These are phyloP conservation scores for Scedosporium aurantiacum DNA, from an alignment of 2,329 filamentous ascomycete genomes.

Conservation along the genomic window DNA sequence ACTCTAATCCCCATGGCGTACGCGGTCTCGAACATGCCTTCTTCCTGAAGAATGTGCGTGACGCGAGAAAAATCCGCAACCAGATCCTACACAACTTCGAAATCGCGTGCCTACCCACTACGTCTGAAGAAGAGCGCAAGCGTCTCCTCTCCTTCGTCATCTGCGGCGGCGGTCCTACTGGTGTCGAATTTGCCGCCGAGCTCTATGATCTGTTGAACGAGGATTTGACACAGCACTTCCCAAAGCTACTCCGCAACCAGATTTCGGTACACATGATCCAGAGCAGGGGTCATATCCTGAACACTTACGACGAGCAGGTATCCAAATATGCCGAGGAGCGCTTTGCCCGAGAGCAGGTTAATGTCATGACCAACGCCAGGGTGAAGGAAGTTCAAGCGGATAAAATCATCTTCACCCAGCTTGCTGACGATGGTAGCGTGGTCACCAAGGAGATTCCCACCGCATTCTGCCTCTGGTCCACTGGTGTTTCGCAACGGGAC, in stretches of 20 bases:
- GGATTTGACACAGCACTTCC: conserved; percentile 74
- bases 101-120: conserved; percentile 84
- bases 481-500: conserved; percentile 78
- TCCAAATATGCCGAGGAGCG: conserved; percentile 85
- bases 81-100: conserved; percentile 83
- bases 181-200: conserved; percentile 95
- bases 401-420: conserved; percentile 81
- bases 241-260: conserved; percentile 84
- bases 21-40: conserved; percentile 88
- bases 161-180: conserved; percentile 88
- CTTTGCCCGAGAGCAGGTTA: conserved; percentile 82
- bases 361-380: conserved; percentile 83
- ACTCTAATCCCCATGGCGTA: conserved; percentile 90
- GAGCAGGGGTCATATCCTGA: conserved; percentile 86
- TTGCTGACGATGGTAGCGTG: conserved; percentile 57
- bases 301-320: conserved; percentile 93
- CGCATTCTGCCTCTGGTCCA: conserved; percentile 97
- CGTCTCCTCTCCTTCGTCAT: conserved; percentile 91
- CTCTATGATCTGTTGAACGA: conserved; percentile 95
- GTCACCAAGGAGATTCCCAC: conserved; percentile 90
- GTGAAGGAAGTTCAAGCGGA: conserved; percentile 81
- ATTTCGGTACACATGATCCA: conserved; percentile 97
- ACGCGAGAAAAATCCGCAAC: conserved; percentile 83
- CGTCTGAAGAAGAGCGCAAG: conserved; percentile 73
- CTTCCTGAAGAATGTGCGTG: conserved; percentile 90